Evolutionary conservation across 192 early-diverging fungal genomes (phyloP), one percentile per base, ranked within the genome.

Genomic region (Pilobolus umbonatus): DNA sequence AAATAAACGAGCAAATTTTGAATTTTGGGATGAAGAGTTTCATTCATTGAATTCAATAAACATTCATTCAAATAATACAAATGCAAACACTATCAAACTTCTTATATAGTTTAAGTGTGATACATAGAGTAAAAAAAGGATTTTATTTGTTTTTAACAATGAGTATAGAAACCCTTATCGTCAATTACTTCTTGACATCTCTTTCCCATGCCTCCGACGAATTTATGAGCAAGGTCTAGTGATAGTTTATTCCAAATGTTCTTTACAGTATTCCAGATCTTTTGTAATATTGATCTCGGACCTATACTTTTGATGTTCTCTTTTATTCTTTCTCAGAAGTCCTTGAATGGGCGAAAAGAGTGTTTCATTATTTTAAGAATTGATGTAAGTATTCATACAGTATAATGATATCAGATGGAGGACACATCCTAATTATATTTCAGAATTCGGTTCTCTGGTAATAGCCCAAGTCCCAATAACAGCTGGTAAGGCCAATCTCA

Each of bases 41-140:
- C 48, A 50, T 50, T 21, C 30, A 50, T 50, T 50, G 48, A 50
- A 50, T 50, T 50, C 30, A 50, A 50, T 50, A 50, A 50, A 50
- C 15, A 48, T 48, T 48, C 46, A 48, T 48, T 48, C 46, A 48
- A 48, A 48, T 29, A 48, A 24, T 48, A 48, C 46, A 48, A 48
- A 48, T 48, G 46, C 26, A 48, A 48, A 48, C 46, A 48, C 46
- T 29, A 48, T 48, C 46, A 48, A 48, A 48, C 46, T 48, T 48
- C 46, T 24, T 48, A 48, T 48, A 48, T 48, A 48, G 26, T 29
- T 48, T 29, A 48, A 48, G 46, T 28, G 29, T 48, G 46, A 48
- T 48, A 29, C 29, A 48, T 48, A 48, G 46, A 48, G 46, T 48
- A 48, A 48, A 29, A 48, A 48, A 48, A 29, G 46, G 26, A 48